Evolutionary conservation across 148 eudicot genomes (phyloP), one percentile per base, ranked within the genome.

Genomic region (Beta vulgaris): DNA sequence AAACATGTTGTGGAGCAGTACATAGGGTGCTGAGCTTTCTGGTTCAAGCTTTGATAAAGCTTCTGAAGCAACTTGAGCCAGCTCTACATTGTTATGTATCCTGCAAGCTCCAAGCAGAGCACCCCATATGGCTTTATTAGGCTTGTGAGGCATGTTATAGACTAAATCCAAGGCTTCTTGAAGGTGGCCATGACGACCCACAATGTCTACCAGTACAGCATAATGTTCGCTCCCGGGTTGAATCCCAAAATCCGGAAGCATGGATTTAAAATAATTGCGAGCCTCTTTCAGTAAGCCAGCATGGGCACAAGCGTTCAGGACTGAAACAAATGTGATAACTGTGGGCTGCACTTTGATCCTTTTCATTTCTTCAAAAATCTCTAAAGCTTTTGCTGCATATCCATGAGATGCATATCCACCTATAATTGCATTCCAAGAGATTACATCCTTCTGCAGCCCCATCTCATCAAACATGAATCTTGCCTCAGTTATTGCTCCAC

Each of bases 401-500:
- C 90, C 90, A 79, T 87, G 84, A 48, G 88, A 83, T 32, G 90
- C 88, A 74, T 85, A 85, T 36, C 86, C 90, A 71, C 86, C 85
- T 58, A 87, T 85, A 80, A 87, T 87, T 32, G 90, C 88, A 71
- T 85, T 87, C 88, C 90, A 87, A 51, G 86, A 76, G 5, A 87
- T 83, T 43, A 85, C 88, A 77, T 85, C 80, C 68, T 76, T 83
- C 63, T 69, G 55, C 31, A 40, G 43, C 48, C 72, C 85, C 84
- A 83, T 83, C 67, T 79, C 84, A 68, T 85, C 82, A 77, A 87
- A 87, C 57, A 85, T 66, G 54, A 74, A 39, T 62, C 73, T 81
- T 4, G 86, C 88, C 71, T 81, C 85, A 35, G 25, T 12, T 66
- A 85, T 79, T 18, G 86, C 90, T 61, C 88, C 90, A 79, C 90